Evolutionary conservation across 208 protist species (phyloP).

Genomic region (Acanthamoeba triangularis): DNA sequence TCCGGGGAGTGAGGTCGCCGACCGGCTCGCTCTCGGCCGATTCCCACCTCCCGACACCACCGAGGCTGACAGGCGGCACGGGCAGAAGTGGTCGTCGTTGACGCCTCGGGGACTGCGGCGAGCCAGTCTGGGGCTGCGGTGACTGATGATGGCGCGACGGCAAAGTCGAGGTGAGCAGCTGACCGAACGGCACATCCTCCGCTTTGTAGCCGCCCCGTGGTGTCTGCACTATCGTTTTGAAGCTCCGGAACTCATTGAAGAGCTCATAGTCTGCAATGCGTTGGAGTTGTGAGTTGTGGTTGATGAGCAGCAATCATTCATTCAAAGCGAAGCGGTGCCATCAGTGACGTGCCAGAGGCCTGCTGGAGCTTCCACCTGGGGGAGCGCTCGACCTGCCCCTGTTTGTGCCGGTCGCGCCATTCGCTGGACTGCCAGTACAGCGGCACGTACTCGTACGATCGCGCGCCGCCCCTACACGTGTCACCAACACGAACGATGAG

Average conservation of each 20-base stretch:
- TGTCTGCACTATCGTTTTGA: neutral
- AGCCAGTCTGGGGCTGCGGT: too few species aligned
- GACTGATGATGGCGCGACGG: too few species aligned
- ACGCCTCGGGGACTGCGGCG: too few species aligned
- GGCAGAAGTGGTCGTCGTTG: too few species aligned
- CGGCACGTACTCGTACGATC: neutral
- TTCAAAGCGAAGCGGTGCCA: neutral
- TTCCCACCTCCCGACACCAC: too few species aligned
- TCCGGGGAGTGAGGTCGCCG: too few species aligned
- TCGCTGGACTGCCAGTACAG: neutral
- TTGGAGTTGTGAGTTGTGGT: neutral
- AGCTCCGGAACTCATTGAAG: neutral
- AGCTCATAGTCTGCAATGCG: neutral
- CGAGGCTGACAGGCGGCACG: too few species aligned
- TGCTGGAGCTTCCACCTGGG: slow-evolving; percentile 15
- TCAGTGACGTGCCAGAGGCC: neutral
- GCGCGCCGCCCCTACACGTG: neutral
- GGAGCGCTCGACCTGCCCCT: neutral
- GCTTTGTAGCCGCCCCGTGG: neutral
- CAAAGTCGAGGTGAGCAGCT: neutral
- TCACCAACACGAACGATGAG: too few species aligned
- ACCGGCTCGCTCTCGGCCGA: too few species aligned
- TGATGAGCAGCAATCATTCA: too few species aligned
- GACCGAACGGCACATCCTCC: neutral
- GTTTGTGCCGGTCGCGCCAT: neutral